Conservation (phyloP, 2,329 filamentous ascomycete genomes). For the Cytospora piceicola region DNA sequence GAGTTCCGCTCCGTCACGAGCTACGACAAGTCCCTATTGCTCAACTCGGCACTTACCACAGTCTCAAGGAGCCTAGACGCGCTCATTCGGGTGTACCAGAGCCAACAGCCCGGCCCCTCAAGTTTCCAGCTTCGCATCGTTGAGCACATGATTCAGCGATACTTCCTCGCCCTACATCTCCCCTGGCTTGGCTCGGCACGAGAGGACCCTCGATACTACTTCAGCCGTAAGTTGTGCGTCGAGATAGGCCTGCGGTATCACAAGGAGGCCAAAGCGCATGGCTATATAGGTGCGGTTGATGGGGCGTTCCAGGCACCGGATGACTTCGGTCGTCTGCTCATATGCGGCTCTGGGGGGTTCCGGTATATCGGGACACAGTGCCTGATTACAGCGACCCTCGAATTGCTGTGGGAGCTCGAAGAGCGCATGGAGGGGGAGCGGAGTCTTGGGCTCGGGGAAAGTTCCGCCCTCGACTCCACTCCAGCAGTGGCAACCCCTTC, state of each 20-base stretch:
- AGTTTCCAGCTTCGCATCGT: conserved; percentile 50
- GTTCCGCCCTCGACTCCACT: not conserved
- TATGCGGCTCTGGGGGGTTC: conserved; percentile 48
- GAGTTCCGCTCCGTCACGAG: conserved; percentile 48
- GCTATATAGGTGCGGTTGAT: conserved; percentile 46
- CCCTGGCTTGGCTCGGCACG: conserved; percentile 51
- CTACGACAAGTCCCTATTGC: conserved; percentile 52
- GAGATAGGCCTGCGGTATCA: conserved; percentile 44
- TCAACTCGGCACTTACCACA: conserved; percentile 50
- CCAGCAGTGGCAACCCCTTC: not conserved
- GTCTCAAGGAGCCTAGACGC: conserved; percentile 43
- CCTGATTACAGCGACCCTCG: conserved; percentile 49
- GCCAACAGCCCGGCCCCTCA: conserved; percentile 42
- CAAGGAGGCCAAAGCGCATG: conserved; percentile 36
- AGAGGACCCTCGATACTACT: conserved; percentile 54
- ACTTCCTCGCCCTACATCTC: conserved; percentile 59
- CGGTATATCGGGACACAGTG: conserved; percentile 47
- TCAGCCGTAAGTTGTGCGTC: conserved; percentile 45
- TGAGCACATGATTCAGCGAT: conserved; percentile 51
- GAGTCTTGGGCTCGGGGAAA: not conserved
- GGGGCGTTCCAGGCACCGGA: conserved; percentile 35
- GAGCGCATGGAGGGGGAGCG: conserved; percentile 45
- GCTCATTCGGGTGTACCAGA: conserved; percentile 40
- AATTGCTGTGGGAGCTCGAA: conserved; percentile 51
- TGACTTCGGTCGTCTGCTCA: conserved; percentile 46